Base-by-base conservation (phyloP, 2,329 filamentous ascomycete species). In the Aureobasidium pullulans region DNA sequence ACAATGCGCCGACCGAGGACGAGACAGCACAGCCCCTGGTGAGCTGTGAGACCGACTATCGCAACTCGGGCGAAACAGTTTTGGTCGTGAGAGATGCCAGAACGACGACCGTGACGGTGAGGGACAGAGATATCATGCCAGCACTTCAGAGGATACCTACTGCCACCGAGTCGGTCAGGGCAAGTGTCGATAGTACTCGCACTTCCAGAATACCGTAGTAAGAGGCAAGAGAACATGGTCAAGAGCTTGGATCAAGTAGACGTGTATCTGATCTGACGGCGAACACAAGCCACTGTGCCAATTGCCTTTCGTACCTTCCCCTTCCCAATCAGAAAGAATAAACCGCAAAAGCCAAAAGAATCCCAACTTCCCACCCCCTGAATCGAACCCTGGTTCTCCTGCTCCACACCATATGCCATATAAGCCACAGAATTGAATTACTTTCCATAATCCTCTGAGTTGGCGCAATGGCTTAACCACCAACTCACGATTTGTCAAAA, bases 31-130 rank as follows among this genome's bases (percentile, higher is more conserved):
- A 63, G 23, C 67, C 69, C 7, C 60, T 65, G 5, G 65, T 80
- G 66, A 82, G 73, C 2, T 90, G 86, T 68, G 92, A 97, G 75
- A 87, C 88, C 11, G 89, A 96, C 69, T 88, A 87, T 66, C 79
- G 84, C 66, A 94, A 90, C 68, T 77, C 89, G 60, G 89, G 87
- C 0, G 87, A 94, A 75, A 86, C 84, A 40, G 81, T 96, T 1
- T 75, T 86, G 52, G 89, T 96, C 2, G 80, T 91, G 23, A 81
- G 84, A 13, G 85, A 92, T 74, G 77, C 49, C 23, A 48, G 52
- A 23, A 61, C 54, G 16, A 61, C 62, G 15, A 44, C 43, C 8
- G 53, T 59, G 19, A 40, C 43, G 23, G 62, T 53, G 23, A 56
- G 54, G 28, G 44, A 43, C 13, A 46, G 32, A 3, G 53, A 46